These are phyloP conservation scores for Exobasidium cylindrosporum DNA, from an alignment of 1,284 basidiomycete genomes.

Conservation along the genomic window DNA sequence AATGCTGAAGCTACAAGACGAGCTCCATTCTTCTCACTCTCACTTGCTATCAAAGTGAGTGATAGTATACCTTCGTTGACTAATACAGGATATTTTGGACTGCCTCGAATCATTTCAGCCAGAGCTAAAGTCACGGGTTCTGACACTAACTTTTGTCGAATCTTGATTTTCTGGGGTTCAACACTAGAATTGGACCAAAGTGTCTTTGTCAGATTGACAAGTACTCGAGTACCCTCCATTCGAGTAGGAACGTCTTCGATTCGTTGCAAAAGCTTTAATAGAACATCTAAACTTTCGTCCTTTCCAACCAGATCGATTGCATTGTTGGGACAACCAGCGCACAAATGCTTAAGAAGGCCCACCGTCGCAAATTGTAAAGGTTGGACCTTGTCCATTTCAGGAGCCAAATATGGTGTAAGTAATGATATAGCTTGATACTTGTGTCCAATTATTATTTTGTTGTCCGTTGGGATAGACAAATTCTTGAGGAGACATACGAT, in stretches of 20 bases:
- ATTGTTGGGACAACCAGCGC: conserved; percentile 61
- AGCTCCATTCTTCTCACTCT: conserved; percentile 2
- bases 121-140: conserved; percentile 59
- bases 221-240: conserved; percentile 81
- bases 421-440: conserved; percentile 7
- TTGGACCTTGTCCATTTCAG: conserved; percentile 38
- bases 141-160: conserved; percentile 13
- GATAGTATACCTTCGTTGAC: conserved; percentile 86
- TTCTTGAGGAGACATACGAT: conserved; percentile 42
- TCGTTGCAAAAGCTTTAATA: conserved; percentile 72
- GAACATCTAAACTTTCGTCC: conserved; percentile 63
- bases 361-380: conserved; percentile 82
- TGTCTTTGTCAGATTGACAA: conserved; percentile 70
- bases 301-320: conserved; percentile 62
- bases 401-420: conserved; percentile 25
- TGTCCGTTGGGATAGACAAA: conserved; percentile 39
- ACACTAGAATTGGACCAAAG: conserved; percentile 25
- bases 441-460: conserved; percentile 34
- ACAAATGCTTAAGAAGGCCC: conserved; percentile 82
- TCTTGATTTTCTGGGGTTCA: not conserved
- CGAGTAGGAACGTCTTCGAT: conserved; percentile 78
- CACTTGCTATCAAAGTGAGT: conserved; percentile 69
- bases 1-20: conserved; percentile 31
- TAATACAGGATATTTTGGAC: conserved; percentile 75
- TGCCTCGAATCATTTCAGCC: conserved; percentile 70